Evolutionary conservation across 2,329 filamentous ascomycete genomes (phyloP), one percentile per base, ranked within the genome.

Genomic region (Canariomyces notabilis): DNA sequence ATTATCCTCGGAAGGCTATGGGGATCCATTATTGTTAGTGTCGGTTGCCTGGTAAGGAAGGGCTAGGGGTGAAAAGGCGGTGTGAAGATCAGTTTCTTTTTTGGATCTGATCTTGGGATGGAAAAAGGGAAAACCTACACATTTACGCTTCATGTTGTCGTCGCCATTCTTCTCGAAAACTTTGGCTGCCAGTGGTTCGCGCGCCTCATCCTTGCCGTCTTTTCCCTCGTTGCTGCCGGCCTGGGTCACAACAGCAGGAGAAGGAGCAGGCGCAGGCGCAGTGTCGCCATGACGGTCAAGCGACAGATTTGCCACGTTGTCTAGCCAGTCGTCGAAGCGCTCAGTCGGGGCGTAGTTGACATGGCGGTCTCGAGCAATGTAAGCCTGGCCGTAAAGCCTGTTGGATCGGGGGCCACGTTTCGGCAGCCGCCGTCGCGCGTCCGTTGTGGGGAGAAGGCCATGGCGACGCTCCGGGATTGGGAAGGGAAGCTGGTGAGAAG

Each of bases 321-420:
- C 18, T 12, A 33, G 18, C 48, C 48, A 50, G 16, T 38, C 31
- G 14, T 47, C 48, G 39, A 50, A 44, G 23, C 44, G 26, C 19
- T 36, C 23, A 15, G 35, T 18, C 14, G 36, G 14, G 32, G 37
- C 35, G 15, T 34, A 42, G 5, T 18, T 16, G 26, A 46, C 23
- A 20, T 34, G n/a, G 6, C 38, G 37, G 20, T 35, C 32, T 20
- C 37, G 41, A n/a, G 15, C 46, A 22, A 41, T 12, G 12, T 33
- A 36, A 7, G 42, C 32, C 23, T 23, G 46, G 22, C 46, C 46
- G 5, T 36, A 48, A 4, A 48, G 22, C 20, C 41, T 40, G 11
- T 33, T 23, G 18, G 36, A 15, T 15, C 19, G 22, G 5, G 11
- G 14, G n/a, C 20, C 14, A 14, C 26, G 21, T 14, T 19, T 35